Conservation (phyloP, 2,329 filamentous ascomycete genomes). For the Fusarium sp. region DNA sequence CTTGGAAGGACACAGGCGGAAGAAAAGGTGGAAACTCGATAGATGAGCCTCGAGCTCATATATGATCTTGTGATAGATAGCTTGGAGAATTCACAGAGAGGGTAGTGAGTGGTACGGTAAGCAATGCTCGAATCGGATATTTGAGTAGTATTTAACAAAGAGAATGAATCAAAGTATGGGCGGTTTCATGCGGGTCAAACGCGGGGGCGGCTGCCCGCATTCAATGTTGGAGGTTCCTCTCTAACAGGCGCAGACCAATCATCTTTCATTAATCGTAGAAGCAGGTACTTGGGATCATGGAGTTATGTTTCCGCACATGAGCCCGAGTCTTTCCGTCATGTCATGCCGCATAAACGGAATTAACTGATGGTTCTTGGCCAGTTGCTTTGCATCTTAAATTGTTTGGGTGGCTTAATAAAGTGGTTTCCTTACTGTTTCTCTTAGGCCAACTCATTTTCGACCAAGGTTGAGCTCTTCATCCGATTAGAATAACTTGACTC, state of each 20-base stretch:
- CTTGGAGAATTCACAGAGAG: slow-evolving; percentile 1
- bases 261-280: slow-evolving; percentile 7
- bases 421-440: not conserved
- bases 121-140: not conserved
- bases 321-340: slow-evolving; percentile 20
- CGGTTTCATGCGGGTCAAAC: slow-evolving; percentile 38
- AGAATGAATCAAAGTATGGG: slow-evolving; percentile 1
- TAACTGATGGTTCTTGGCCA: not conserved
- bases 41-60: slow-evolving; percentile 32
- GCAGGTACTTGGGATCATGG: not conserved
- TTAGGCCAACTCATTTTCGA: not conserved
- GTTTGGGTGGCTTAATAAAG: not conserved
- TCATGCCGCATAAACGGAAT: slow-evolving; percentile 6
- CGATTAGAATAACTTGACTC: not conserved
- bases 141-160: slow-evolving; percentile 17
- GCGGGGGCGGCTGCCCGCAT: slow-evolving; percentile 14
- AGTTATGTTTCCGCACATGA: slow-evolving; percentile 18
- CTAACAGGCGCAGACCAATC: slow-evolving; percentile 9
- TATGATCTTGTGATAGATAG: slow-evolving; percentile 14
- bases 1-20: slow-evolving; percentile 5
- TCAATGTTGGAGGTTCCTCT: slow-evolving; percentile 9
- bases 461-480: not conserved
- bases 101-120: slow-evolving; percentile 1
- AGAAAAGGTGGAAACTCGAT: slow-evolving; percentile 5
- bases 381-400: not conserved